phyloP scores from a whole-genome alignment of 1,139 yeast genomes.

The Candida pseudoviswanathii region DNA sequence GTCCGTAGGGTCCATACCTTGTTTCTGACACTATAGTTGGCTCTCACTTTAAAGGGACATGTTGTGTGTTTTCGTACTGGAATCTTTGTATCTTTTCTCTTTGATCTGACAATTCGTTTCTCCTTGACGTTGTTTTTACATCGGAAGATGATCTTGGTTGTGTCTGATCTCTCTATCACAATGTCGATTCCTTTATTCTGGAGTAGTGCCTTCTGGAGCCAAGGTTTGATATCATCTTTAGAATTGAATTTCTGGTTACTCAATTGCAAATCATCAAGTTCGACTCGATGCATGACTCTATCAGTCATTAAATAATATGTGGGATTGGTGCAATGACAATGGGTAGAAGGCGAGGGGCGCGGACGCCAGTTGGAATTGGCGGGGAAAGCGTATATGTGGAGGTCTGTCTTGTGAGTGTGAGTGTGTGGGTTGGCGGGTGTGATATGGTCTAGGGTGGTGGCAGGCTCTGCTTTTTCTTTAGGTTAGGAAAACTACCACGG shows the following conservation, averaged over 20 bases:
- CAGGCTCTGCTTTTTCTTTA: no score
- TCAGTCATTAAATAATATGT: constrained; percentile 8
- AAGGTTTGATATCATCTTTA: constrained; percentile 59
- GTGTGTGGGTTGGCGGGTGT: no score
- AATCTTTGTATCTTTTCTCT: constrained; percentile 13
- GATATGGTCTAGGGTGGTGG: no score
- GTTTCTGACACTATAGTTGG: constrained; percentile 60
- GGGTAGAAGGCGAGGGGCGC: not conserved
- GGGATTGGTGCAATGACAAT: not conserved
- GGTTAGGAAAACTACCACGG: not conserved
- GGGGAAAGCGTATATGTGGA: no score
- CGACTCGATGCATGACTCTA: constrained; percentile 11
- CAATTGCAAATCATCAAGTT: constrained; percentile 19
- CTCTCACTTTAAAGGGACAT: constrained; percentile 73
- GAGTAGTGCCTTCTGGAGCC: constrained; percentile 55
- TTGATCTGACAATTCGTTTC: constrained; percentile 18
- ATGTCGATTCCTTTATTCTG: constrained; percentile 56
- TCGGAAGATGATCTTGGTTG: constrained; percentile 66
- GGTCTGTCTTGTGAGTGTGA: no score
- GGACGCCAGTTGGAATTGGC: not conserved
- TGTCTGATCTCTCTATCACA: constrained; percentile 73
- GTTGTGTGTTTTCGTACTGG: constrained; percentile 29
- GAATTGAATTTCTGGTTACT: constrained; percentile 19
- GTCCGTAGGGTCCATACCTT: constrained; percentile 63
- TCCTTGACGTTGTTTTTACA: constrained; percentile 49